These are phyloP conservation scores for Aspergillus brunneoviolaceus DNA, from an alignment of 2,329 filamentous ascomycete species.

Conservation along the genomic window DNA sequence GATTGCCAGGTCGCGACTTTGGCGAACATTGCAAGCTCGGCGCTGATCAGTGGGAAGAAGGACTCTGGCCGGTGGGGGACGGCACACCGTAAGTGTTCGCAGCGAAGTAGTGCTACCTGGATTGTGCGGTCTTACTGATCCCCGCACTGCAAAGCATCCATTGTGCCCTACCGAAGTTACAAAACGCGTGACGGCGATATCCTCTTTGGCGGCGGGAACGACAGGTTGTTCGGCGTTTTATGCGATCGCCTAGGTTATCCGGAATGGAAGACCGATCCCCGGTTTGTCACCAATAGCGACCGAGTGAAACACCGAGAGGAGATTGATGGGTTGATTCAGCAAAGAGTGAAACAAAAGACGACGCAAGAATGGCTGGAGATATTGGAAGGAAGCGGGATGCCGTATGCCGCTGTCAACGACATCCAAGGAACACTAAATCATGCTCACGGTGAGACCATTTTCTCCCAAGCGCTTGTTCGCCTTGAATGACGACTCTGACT, in stretches of 20 bases:
- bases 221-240: slow-evolving; percentile 60
- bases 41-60: slow-evolving; percentile 79
- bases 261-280: slow-evolving; percentile 58
- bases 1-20: slow-evolving; percentile 94
- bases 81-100: slow-evolving; percentile 69
- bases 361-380: slow-evolving; percentile 85
- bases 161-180: slow-evolving; percentile 91
- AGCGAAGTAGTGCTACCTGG: background rate
- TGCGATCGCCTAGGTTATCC: slow-evolving; percentile 58
- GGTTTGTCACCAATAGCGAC: slow-evolving; percentile 59
- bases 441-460: slow-evolving; percentile 64
- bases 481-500: background rate
- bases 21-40: slow-evolving; percentile 92
- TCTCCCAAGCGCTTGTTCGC: slow-evolving; percentile 7
- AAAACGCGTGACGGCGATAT: slow-evolving; percentile 63
- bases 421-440: slow-evolving; percentile 81
- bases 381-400: slow-evolving; percentile 88
- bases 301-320: slow-evolving; percentile 68
- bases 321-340: slow-evolving; percentile 77
- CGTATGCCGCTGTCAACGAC: slow-evolving; percentile 93
- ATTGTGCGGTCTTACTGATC: slow-evolving; percentile 9
- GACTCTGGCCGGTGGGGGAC: slow-evolving; percentile 94
- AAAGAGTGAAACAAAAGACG: slow-evolving; percentile 70
- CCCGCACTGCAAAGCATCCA: slow-evolving; percentile 65
- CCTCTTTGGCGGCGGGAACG: slow-evolving; percentile 64